These are phyloP conservation scores for Penicillium sp. DNA, from an alignment of 2,329 filamentous ascomycete genomes.

Conservation along the genomic window DNA sequence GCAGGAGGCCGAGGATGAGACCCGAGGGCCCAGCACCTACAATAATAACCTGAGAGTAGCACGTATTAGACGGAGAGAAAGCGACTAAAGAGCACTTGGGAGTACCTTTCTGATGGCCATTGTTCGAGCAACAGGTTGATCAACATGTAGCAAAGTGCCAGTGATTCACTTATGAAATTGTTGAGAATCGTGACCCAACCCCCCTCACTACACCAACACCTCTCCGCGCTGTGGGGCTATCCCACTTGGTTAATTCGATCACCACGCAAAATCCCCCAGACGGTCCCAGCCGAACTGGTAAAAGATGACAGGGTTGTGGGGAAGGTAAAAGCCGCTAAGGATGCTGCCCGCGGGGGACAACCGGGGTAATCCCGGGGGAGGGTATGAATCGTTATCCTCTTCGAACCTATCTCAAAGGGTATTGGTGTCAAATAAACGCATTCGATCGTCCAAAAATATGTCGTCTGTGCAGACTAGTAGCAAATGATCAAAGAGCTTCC, in stretches of 20 bases:
- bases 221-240: conserved; percentile 19
- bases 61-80: not conserved
- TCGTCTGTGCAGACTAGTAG: not conserved
- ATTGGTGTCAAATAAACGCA: not conserved
- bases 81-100: not conserved
- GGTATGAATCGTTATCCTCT: not conserved
- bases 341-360: conserved; percentile 1
- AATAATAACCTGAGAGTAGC: conserved; percentile 28
- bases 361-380: conserved; percentile 16
- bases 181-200: not conserved
- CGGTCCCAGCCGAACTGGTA: not conserved
- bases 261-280: not conserved
- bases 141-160: not conserved
- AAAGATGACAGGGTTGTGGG: not conserved
- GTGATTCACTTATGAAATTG: not conserved
- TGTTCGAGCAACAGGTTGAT: not conserved
- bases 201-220: not conserved
- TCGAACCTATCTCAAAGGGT: not conserved
- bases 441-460: not conserved
- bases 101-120: conserved; percentile 26
- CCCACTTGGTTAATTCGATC: conserved; percentile 3
- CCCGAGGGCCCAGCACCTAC: conserved; percentile 41
- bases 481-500: not conserved
- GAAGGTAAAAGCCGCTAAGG: not conserved
- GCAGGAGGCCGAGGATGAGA: conserved; percentile 36